Percentiles rank a stretch among this genome's conserved stretches.
These are phyloP conservation scores for Alternaria angustiovoidea DNA, from an alignment of 2,329 filamentous ascomycete species.

Conservation along the genomic window DNA sequence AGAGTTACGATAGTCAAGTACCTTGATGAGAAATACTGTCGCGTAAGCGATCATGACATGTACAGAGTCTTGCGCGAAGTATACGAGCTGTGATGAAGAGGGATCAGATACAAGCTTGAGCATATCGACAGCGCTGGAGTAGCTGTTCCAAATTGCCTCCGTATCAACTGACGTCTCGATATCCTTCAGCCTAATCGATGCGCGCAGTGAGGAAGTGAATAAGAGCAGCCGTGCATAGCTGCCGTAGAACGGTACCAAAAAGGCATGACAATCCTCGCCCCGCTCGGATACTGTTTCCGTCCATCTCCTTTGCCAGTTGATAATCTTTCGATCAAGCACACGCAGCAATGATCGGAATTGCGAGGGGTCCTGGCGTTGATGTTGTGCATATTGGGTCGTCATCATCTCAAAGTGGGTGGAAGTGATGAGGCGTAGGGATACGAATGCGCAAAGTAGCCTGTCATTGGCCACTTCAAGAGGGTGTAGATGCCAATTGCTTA, in stretches of 20 bases:
- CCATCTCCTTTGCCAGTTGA: not conserved
- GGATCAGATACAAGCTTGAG: not conserved
- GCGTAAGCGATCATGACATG: not conserved
- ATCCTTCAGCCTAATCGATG: not conserved
- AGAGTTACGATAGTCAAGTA: accelerated
- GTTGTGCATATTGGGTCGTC: not conserved
- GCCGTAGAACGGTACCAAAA: not conserved
- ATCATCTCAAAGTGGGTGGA: not conserved
- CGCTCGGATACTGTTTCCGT: not conserved
- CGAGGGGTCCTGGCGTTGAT: not conserved
- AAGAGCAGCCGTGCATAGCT: not conserved
- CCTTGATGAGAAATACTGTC: not conserved
- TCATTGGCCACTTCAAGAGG: not conserved
- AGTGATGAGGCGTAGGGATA: not conserved
- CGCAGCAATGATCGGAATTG: not conserved
- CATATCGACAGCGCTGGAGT: not conserved
- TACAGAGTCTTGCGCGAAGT: not conserved
- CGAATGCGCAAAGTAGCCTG: not conserved
- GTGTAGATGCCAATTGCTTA: not conserved
- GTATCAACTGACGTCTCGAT: not conserved
- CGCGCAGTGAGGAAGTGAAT: not conserved
- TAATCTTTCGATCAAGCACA: not conserved
- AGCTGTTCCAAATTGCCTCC: not conserved
- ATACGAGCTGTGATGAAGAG: not conserved
- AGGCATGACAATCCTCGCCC: not conserved